Percentiles rank a stretch among this genome's conserved stretches.
These are phyloP conservation scores for Hyparrhenia diplandra DNA, from an alignment of 176 grass and related monocot genomes.

Conservation along the genomic window DNA sequence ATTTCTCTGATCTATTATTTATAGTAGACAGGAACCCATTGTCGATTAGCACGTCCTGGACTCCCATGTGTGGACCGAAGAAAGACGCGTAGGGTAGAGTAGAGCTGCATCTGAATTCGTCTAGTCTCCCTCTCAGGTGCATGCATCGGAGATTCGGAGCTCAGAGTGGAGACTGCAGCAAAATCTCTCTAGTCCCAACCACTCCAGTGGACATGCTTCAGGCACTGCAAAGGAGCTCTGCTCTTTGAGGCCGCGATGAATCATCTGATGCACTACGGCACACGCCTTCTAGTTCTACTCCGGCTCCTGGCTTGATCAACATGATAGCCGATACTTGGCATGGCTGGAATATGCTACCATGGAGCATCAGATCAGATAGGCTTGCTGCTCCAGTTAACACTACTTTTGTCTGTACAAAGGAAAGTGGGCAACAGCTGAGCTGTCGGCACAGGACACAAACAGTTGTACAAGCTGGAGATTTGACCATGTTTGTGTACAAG, in stretches of 20 bases:
- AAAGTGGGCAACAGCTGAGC: background rate
- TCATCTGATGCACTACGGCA: too few species aligned
- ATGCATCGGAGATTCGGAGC: too few species aligned
- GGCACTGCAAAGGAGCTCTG: background rate
- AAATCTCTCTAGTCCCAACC: background rate
- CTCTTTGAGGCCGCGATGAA: too few species aligned
- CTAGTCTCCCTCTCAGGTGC: too few species aligned
- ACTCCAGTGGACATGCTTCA: background rate
- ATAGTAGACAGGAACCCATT: background rate
- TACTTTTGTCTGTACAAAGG: background rate
- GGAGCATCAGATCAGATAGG: background rate
- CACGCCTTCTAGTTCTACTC: too few species aligned
- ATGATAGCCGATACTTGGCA: background rate
- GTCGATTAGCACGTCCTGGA: background rate
- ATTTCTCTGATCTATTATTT: too few species aligned
- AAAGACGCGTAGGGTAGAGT: background rate
- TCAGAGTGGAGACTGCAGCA: background rate
- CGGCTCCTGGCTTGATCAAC: background rate
- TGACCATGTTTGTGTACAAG: constrained; percentile 3
- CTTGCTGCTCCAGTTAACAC: background rate
- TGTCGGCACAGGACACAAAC: background rate
- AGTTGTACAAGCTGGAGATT: background rate
- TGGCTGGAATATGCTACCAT: background rate
- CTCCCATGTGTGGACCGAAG: background rate
- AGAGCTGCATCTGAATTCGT: too few species aligned